Evolutionary conservation across 2,329 filamentous ascomycete genomes (phyloP).

Genomic region (Mycosphaerella arachidis): DNA sequence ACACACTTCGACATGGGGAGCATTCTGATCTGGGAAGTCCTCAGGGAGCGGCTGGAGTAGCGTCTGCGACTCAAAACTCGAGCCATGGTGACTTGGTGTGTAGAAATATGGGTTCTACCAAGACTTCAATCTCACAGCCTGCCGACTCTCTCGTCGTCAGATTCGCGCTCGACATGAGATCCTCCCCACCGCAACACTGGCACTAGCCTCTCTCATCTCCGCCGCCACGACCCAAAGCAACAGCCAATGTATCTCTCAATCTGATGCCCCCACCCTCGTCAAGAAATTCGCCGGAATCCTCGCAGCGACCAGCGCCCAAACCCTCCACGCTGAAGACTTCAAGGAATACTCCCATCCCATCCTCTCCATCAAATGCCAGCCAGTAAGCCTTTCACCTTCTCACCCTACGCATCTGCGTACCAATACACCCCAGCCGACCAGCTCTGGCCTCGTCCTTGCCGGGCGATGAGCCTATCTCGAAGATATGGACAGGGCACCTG

Average conservation of each 20-base stretch:
- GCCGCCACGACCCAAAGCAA: too few relatives aligned
- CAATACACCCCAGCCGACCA: slow-evolving; percentile 2
- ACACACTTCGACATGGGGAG: slow-evolving; percentile 62
- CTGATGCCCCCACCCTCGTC: slow-evolving; percentile 4
- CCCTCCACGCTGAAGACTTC: slow-evolving; percentile 13
- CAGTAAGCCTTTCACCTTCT: slow-evolving; percentile 1
- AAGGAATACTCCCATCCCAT: slow-evolving; percentile 14
- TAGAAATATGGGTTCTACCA: not conserved
- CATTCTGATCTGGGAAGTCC: slow-evolving; percentile 33
- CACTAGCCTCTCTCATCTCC: too few relatives aligned
- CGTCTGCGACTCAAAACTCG: not conserved
- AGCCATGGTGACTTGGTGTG: not conserved
- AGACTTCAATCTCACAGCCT: too few relatives aligned
- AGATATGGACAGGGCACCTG: not conserved
- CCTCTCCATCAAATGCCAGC: slow-evolving; percentile 7
- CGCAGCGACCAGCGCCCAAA: slow-evolving; percentile 4
- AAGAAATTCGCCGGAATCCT: slow-evolving; percentile 10
- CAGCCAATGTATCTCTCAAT: slow-evolving; percentile 7
- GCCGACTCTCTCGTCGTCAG: too few relatives aligned
- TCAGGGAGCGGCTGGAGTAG: slow-evolving; percentile 31
- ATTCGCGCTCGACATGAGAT: too few relatives aligned
- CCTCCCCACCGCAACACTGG: too few relatives aligned
- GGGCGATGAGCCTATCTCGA: slow-evolving; percentile 6
- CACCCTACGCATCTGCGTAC: not conserved
- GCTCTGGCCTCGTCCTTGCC: not conserved